Evolutionary conservation across 1,139 yeast species (phyloP), one percentile per base, ranked within the genome.

Genomic region (Yamadazyma mexicana): DNA sequence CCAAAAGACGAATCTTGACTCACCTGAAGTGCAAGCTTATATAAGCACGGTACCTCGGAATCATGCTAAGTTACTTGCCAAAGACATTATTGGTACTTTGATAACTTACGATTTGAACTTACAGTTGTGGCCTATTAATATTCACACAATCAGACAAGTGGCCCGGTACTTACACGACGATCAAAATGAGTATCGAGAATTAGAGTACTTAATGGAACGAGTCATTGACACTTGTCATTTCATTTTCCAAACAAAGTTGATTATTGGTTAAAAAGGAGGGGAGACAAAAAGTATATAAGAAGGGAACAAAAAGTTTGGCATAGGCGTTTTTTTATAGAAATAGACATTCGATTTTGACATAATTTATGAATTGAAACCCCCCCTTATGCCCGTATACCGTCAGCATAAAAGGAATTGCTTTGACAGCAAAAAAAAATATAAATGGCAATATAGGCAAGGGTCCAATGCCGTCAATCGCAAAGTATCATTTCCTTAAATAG

Each of bases 71-170:
- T 54, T 57, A 24, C 42, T 66, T 18, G 65, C 73, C n/a, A 58
- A 58, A 42, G 73, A 67, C 33, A 56, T 67, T 3, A 54, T 69
- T 35, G 75, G 74, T 0, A 66, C 69, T 15, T 45, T 68, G 47
- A 56, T 55, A 39, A 62, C 73, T 2, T 69, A 67, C 42, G 69
- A 67, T 37, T 48, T 55, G 8, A 66, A 64, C 42, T 38, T 57
- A 27, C 43, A 50, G 25, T 55, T 69, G 23, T 68, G 74, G 73
- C 60, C 73, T 1, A 59, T 62, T 20, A 64, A 59, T 39, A 55
- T 65, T 10, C 72, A 66, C 42, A 54, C 64, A 2, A 46, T 65
- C 17, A 51, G 67, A 33, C 62, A 59, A 22, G 66, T 64, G 3
- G 59, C 66, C 0, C 53, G 56, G 31, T 61, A 59, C 39, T 45